Evolutionary conservation across 257 asterid genomes (phyloP), one percentile per base, ranked within the genome.

Genomic region (Solanum corneliomulleri): DNA sequence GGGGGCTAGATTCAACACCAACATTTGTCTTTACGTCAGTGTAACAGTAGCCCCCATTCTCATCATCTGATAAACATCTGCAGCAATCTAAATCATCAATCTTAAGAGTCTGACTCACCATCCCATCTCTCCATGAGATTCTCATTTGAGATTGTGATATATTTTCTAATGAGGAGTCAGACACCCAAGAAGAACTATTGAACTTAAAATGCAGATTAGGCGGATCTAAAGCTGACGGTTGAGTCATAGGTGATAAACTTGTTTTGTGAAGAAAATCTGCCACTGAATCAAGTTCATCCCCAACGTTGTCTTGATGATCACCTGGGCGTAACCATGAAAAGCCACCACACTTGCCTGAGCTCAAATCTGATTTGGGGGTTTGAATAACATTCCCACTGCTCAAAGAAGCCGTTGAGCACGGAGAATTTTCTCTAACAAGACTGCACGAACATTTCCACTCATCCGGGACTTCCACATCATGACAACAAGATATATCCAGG

Each of bases 81-180:
- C 97, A 94, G 87, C 93, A 86, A 90, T 95, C 98, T 49, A 90
- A 87, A 76, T 92, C 97, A 81, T 97, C 96, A 31, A 52, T 78
- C 84, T 88, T 92, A 74, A 82, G 85, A 37, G 21, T 86, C 80
- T 78, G 85, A 82, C 93, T 89, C 12, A 23, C 89, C 82, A 92
- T 58, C 12, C 89, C 94, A 64, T 95, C 98, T 72, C 92, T 88
- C 98, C 99, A 95, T 2, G 98, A 97, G 90, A 97, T 93, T 90
- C 91, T 92, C 93, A 91, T 90, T 82, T 88, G 91, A 41, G 97
- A 94, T 49, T 92, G 87, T 18, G 92, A 87, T 75, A 87, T 56
- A 91, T 85, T 90, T n/a, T 91, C 94, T 23, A 87, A 27, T 37
- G 94, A 88, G 58, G 94, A 76, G 90, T 92, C 92, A 21, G 93